phyloP scores from a whole-genome alignment of 768 basidiomycete genomes.

The Trametes gibbosa region DNA sequence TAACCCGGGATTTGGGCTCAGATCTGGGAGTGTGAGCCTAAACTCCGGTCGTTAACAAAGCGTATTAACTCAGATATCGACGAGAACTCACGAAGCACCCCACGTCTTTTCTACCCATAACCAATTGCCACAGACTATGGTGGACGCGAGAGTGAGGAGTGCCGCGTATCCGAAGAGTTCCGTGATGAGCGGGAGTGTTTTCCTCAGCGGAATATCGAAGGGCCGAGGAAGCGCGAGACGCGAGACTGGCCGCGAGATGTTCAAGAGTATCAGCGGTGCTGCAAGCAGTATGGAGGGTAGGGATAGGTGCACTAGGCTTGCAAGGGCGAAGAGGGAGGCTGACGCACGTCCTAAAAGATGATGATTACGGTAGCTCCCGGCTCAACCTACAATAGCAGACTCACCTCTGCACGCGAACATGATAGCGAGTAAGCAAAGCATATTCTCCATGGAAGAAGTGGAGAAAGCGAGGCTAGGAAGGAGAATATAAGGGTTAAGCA shows the following conservation, averaged over 20 bases:
- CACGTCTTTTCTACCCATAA: slow-evolving; percentile 77
- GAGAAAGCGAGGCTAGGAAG: slow-evolving; percentile 79
- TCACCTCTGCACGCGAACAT: slow-evolving; percentile 70
- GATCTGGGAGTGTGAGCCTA: slow-evolving; percentile 80
- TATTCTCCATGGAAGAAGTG: slow-evolving; percentile 80
- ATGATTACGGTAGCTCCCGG: background rate
- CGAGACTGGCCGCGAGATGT: slow-evolving; percentile 60
- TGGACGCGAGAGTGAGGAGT: slow-evolving; percentile 48
- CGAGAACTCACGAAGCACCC: slow-evolving; percentile 69
- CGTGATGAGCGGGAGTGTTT: slow-evolving; percentile 35
- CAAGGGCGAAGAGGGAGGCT: slow-evolving; percentile 60
- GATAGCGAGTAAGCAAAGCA: slow-evolving; percentile 61
- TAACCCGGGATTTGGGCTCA: slow-evolving; percentile 91
- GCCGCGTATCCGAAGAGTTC: slow-evolving; percentile 54
- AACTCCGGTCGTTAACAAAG: background rate
- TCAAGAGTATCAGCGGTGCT: slow-evolving; percentile 64
- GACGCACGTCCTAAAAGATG: slow-evolving; percentile 51
- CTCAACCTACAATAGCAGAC: slow-evolving; percentile 3
- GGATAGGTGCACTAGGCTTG: slow-evolving; percentile 70
- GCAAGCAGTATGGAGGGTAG: slow-evolving; percentile 69
- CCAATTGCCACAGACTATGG: slow-evolving; percentile 57
- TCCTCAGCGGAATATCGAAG: slow-evolving; percentile 21
- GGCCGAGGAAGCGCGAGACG: slow-evolving; percentile 59
- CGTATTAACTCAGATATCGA: background rate
- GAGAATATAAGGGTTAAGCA: slow-evolving; percentile 87